Percentiles rank a stretch among this genome's conserved stretches.
phyloP scores from a whole-genome alignment of 176 grass and related monocot genomes.

The Bonia amplexicaulis region DNA sequence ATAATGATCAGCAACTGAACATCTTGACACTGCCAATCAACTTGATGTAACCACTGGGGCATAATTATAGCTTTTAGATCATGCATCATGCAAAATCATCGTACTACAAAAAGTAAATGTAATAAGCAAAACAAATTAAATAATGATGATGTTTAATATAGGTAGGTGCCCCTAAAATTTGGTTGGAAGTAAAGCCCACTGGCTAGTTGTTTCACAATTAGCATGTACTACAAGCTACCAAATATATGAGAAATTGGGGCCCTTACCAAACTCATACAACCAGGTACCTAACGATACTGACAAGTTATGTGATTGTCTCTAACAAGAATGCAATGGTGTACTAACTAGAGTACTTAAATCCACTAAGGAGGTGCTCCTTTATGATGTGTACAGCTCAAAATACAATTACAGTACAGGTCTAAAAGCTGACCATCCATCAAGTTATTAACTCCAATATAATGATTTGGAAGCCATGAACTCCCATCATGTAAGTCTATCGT shows the following conservation, averaged over 20 bases:
- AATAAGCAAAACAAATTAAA: background rate
- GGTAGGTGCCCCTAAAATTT: background rate
- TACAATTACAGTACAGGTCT: background rate
- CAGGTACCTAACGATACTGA: background rate
- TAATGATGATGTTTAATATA: background rate
- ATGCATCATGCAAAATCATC: background rate
- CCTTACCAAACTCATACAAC: conserved; percentile 13
- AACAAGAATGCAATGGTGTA: conserved; percentile 6
- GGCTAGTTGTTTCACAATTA: background rate
- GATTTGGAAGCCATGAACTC: conserved; percentile 16
- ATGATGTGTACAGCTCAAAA: conserved; percentile 21
- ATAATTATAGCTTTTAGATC: conserved; percentile 10
- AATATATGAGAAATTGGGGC: background rate
- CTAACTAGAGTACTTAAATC: background rate
- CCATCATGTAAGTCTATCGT: conserved; percentile 16
- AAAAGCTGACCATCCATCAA: conserved; percentile 16
- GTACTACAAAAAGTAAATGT: background rate
- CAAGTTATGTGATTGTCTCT: background rate
- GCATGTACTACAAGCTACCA: background rate
- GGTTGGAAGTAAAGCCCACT: conserved; percentile 17
- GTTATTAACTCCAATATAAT: conserved; percentile 2
- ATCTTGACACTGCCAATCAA: conserved; percentile 24
- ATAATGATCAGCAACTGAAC: conserved; percentile 12
- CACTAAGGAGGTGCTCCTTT: background rate
- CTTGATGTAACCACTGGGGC: background rate